Conservation (phyloP, 2,329 filamentous ascomycete species). For the Diaporthe ilicicola region DNA sequence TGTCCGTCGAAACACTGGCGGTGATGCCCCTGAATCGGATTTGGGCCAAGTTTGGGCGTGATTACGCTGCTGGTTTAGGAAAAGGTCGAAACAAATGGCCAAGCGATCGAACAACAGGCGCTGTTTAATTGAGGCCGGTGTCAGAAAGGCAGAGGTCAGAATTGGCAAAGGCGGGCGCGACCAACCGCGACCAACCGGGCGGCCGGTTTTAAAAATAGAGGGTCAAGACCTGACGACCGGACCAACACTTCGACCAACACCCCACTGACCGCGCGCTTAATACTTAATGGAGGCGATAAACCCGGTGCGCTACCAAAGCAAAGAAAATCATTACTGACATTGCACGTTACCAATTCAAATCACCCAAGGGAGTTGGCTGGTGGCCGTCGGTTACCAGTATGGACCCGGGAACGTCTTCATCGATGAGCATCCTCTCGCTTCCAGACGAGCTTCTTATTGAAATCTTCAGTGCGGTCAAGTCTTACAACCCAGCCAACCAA, state of each 20-base stretch:
- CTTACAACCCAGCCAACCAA: constrained; percentile 6
- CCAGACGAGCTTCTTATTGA: constrained; percentile 27
- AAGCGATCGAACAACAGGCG: not conserved
- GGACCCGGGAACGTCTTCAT: not conserved
- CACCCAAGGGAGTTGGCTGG: too few relatives aligned
- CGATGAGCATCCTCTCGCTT: constrained; percentile 19
- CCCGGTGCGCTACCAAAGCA: not conserved
- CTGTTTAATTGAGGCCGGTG: not conserved
- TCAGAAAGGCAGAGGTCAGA: not conserved
- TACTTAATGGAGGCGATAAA: not conserved
- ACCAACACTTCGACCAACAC: constrained; percentile 4
- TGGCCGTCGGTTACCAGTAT: not conserved
- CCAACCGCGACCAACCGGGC: not conserved
- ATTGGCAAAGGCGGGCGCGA: not conserved
- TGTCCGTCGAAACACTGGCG: not conserved
- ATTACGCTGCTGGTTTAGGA: not conserved
- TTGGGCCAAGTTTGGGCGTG: not conserved
- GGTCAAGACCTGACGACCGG: not conserved
- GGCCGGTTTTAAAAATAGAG: constrained; percentile 13
- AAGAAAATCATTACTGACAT: not conserved
- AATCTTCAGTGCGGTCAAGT: constrained; percentile 22
- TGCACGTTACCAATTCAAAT: not conserved
- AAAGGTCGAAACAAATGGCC: constrained; percentile 4
- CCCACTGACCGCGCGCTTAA: not conserved
- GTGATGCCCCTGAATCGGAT: not conserved